Base-by-base conservation (phyloP, 208 protist species). In the Acanthamoeba royreba region DNA sequence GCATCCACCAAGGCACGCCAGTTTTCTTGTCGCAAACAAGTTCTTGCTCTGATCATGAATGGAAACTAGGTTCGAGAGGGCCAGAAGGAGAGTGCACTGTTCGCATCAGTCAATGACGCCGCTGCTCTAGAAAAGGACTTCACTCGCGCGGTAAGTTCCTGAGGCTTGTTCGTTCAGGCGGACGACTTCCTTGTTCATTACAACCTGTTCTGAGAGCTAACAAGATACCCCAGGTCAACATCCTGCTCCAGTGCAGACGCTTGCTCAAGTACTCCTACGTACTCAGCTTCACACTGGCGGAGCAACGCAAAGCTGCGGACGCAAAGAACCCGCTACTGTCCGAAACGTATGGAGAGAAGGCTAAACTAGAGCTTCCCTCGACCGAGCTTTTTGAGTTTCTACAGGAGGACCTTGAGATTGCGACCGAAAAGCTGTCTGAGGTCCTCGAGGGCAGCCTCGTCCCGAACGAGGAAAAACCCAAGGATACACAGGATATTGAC, bases 221-320 rank as follows among this genome's bases (percentile, higher is more conserved):
- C 49, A 13, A 22, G 15, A 58, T 58, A 13, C 49, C 49, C 13
- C 63, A 77, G 77, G 40, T 86, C 8, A 86, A 53, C 25, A 43
- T 86, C 9, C 22, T 86, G 4, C 5, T 86, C n/a, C 77, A 86
- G 40, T 86, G 77, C 77, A 47, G 77, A n/a, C 77, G 77, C 11
- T 28, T 86, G 77, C 77, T 86, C 43, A 86, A 86, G 77, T 86
- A 86, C 77, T 53, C 77, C 25, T 86, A 86, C 25, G 77, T 86
- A 38, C 40, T 86, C 15, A 53, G 40, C 43, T 86, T 58, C 77
- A 4, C 15, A 11, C 25, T 58, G 43, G 31, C 40, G 17, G 77
- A 86, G 5, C 17, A 86, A 33, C 22, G 0, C 46, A 55, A 35
- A 25, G 17, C 46, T 11, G n/a, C n/a, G n/a, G n/a, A n/a, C n/a